Evolutionary conservation across 1,284 basidiomycete species (phyloP), one percentile per base, ranked within the genome.

Genomic region (Ustilago hordei): DNA sequence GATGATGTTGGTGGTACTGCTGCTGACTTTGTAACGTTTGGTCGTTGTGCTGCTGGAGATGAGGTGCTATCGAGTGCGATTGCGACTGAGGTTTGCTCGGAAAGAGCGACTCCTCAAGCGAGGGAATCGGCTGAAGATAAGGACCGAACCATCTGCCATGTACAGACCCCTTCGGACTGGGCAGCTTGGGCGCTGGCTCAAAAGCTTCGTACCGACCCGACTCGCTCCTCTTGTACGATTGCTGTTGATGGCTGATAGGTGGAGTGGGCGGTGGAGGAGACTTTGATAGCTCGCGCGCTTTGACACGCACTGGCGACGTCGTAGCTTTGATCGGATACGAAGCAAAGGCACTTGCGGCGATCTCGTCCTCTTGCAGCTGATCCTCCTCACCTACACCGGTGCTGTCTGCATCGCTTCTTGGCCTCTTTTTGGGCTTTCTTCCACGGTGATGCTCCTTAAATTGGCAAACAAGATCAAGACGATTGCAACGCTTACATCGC

Each of bases 381-480:
- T 76, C 64, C 54, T 68, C 68, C n/a, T 76, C 74, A 31, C 71
- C 74, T 3, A 32, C 55, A 11, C 73, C 68, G 1, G 57, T 60
- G 48, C 72, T 75, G 32, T 65, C 67, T 0, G 64, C 64, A 15
- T 75, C 68, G 47, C 64, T 75, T 17, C 69, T 64, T 31, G 69
- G 61, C 36, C 75, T 57, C 55, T 77, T 77, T 43, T 71, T 78
- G 23, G 75, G 75, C 39, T 78, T 78, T n/a, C 75, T 60, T 23
- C 75, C 75, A 15, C 75, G 67, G 54, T 74, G 75, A 45, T 78
- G 75, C 45, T 78, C 69, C 38, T 74, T 74, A 59, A 70, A 78
- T 38, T 78, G 71, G 71, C 75, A 78, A 17, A 60, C 55, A 36
- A 74, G 68, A 28, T 78, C 71, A 58, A 78, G 70, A 15, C 75